A percentile compares a stretch with the other conserved stretches of the same genome.
phyloP scores from a whole-genome alignment of 2,329 filamentous ascomycete genomes.

The Fusarium austroafricanum region DNA sequence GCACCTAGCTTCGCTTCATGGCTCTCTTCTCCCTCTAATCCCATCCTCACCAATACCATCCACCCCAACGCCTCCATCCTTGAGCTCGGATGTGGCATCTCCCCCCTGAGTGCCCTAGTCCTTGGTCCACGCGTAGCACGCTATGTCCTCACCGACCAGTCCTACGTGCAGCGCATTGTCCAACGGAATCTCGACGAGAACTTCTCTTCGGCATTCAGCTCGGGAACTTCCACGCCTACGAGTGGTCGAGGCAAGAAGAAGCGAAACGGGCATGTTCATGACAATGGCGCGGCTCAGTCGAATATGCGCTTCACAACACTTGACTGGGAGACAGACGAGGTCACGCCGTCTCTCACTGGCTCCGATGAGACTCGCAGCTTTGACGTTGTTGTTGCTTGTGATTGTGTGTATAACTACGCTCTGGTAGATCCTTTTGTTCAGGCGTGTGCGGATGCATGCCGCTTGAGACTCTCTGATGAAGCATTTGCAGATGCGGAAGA shows the following conservation, averaged over 20 bases:
- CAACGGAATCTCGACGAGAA: conserved; percentile 80
- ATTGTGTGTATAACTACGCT: conserved; percentile 95
- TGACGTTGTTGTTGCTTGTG: conserved; percentile 83
- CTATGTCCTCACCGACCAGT: conserved; percentile 88
- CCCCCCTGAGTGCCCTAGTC: conserved; percentile 79
- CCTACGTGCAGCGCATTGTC: conserved; percentile 83
- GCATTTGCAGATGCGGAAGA: conserved; percentile 23
- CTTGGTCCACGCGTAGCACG: conserved; percentile 69
- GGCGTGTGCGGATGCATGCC: conserved; percentile 81
- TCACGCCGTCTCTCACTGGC: conserved; percentile 58
- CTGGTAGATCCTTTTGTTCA: conserved; percentile 85
- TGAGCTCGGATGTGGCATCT: conserved; percentile 90
- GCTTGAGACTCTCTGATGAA: conserved; percentile 57
- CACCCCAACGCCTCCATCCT: conserved; percentile 70
- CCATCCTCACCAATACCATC: conserved; percentile 65
- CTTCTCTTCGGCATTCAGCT: conserved; percentile 28
- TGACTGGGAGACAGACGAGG: conserved; percentile 83
- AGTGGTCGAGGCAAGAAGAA: conserved; percentile 36
- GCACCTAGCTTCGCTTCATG: conserved; percentile 85
- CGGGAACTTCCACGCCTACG: conserved; percentile 18
- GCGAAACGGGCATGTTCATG: conserved; percentile 25
- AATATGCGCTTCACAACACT: conserved; percentile 70
- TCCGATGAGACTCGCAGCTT: conserved; percentile 60
- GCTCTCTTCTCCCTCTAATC: conserved; percentile 73
- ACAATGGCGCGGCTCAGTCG: conserved; percentile 23